Evolutionary conservation across 768 basidiomycete genomes (phyloP).

Genomic region (Tricholomella constricta): DNA sequence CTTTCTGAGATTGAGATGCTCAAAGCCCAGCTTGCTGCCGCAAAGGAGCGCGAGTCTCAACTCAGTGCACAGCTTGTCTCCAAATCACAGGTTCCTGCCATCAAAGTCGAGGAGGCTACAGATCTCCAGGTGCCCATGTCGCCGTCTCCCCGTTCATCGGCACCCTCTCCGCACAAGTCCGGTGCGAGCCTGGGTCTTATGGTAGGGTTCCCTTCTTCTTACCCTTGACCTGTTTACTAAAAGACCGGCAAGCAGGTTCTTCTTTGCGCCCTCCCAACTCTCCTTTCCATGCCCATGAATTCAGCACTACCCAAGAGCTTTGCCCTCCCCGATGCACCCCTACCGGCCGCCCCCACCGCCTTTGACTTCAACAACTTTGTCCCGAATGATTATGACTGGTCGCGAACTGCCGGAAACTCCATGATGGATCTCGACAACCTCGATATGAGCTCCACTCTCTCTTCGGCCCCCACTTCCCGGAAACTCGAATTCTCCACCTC

Average conservation of each 20-base stretch:
- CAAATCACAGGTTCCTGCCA: constrained; percentile 30
- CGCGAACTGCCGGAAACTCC: constrained; percentile 36
- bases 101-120: constrained; percentile 66
- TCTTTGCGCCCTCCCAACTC: constrained; percentile 73
- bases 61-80: constrained; percentile 62
- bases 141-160: constrained; percentile 40
- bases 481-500: constrained; percentile 63
- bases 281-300: constrained; percentile 69
- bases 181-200: constrained; percentile 71
- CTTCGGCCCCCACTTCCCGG: constrained; percentile 35
- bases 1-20: constrained; percentile 67
- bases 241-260: constrained; percentile 55
- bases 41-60: constrained; percentile 66
- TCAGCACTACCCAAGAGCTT: constrained; percentile 56
- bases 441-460: constrained; percentile 32
- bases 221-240: constrained; percentile 16
- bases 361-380: constrained; percentile 51
- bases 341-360: constrained; percentile 43
- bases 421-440: constrained; percentile 53
- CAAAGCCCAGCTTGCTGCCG: constrained; percentile 61
- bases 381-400: constrained; percentile 60
- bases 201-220: constrained; percentile 44
- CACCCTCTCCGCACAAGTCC: constrained; percentile 53
- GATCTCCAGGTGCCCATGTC: constrained; percentile 54
- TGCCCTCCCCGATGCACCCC: constrained; percentile 48